These are phyloP conservation scores for Dioscorea zingiberensis DNA, from an alignment of 106 monocot genomes.

Conservation along the genomic window DNA sequence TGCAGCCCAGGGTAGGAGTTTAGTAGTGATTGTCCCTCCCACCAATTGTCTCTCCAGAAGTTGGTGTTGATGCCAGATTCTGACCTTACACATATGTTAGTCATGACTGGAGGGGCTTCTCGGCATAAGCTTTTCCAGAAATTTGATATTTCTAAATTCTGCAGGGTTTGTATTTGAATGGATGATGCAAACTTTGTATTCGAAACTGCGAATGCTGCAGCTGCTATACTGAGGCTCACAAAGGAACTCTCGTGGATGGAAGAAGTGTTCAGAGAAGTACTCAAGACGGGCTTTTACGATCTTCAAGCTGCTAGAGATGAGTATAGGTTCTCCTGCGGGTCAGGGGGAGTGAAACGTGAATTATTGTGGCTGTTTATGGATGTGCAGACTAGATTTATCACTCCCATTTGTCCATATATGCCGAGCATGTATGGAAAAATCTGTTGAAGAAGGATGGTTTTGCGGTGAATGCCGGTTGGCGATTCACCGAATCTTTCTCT, in stretches of 20 bases:
- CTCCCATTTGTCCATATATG: conserved; percentile 89
- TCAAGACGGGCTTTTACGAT: conserved; percentile 87
- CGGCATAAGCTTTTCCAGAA: conserved; percentile 89
- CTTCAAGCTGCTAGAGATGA: conserved; percentile 86
- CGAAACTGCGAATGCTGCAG: conserved; percentile 89
- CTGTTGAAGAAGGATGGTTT: conserved; percentile 57
- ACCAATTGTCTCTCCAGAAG: no score
- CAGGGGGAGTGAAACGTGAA: conserved; percentile 65
- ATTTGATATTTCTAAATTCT: no score
- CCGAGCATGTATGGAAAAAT: conserved; percentile 73
- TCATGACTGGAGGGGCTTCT: conserved; percentile 67
- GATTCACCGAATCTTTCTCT: conserved; percentile 57
- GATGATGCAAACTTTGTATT: conserved; percentile 93
- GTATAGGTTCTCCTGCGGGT: conserved; percentile 79
- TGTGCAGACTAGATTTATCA: conserved; percentile 67
- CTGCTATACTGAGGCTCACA: conserved; percentile 77
- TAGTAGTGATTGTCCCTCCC: no score
- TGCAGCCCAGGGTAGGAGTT: no score
- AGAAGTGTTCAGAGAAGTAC: conserved; percentile 77
- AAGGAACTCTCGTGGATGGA: conserved; percentile 93
- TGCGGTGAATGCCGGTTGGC: conserved; percentile 73
- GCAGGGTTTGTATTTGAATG: conserved; percentile 89
- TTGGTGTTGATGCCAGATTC: no score
- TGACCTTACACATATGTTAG: no score
- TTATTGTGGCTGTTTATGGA: conserved; percentile 75